A percentile compares a stretch with the other conserved stretches of the same genome.
Evolutionary conservation across 176 grass and related monocot genomes (phyloP).

Genomic region (Chrysopogon serrulatus): DNA sequence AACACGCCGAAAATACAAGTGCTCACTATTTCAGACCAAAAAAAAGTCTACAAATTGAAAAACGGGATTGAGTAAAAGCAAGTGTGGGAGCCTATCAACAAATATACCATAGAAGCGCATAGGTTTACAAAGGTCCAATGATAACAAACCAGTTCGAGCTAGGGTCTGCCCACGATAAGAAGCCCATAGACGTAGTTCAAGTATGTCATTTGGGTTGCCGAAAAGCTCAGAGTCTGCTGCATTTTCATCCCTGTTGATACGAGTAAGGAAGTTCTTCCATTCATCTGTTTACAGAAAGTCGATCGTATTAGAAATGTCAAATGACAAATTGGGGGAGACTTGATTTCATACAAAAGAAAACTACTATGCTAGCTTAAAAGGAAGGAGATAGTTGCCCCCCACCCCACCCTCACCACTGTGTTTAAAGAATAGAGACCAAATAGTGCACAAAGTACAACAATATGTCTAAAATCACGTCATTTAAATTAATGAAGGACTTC

Average conservation of each 20-base stretch:
- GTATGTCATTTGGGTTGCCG: slow-evolving; percentile 51
- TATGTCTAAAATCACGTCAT: neutral
- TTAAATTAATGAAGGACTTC: neutral
- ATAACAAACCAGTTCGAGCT: slow-evolving; percentile 76
- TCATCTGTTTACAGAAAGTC: slow-evolving; percentile 66
- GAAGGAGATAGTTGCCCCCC: neutral
- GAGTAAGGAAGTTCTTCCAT: slow-evolving; percentile 90
- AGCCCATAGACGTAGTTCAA: slow-evolving; percentile 93
- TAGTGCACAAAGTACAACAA: neutral
- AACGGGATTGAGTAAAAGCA: neutral
- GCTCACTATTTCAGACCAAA: neutral
- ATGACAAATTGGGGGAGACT: neutral
- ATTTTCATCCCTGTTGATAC: slow-evolving; percentile 83
- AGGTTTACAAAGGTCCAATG: slow-evolving; percentile 3
- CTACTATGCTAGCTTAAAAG: neutral
- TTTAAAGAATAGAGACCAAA: neutral
- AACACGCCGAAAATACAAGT: neutral
- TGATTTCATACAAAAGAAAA: neutral
- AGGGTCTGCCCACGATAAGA: slow-evolving; percentile 94
- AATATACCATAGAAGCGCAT: neutral
- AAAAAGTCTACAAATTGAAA: neutral
- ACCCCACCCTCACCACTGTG: too few species aligned
- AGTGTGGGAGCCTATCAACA: neutral
- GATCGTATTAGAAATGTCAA: slow-evolving; percentile 15
- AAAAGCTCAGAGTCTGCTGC: slow-evolving; percentile 75